These are phyloP conservation scores for Epicoccum sorghinum DNA, from an alignment of 2,329 filamentous ascomycete species.

Conservation along the genomic window DNA sequence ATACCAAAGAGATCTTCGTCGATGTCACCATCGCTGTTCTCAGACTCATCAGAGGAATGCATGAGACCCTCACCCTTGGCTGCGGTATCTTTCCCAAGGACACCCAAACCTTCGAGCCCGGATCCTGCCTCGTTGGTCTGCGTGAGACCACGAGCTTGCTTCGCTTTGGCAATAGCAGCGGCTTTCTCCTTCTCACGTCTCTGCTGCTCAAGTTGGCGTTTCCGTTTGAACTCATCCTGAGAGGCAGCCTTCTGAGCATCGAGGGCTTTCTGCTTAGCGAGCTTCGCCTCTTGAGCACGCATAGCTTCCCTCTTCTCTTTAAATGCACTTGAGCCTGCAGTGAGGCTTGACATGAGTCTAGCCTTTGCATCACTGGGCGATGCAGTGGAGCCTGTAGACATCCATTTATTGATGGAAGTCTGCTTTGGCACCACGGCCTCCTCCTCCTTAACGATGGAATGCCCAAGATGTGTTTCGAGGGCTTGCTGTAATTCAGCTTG, in stretches of 20 bases:
- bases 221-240: conserved; percentile 68
- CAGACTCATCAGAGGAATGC: conserved; percentile 75
- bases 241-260: conserved; percentile 36
- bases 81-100: conserved; percentile 79
- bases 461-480: conserved; percentile 60
- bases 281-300: conserved; percentile 29
- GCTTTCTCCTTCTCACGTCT: conserved; percentile 75
- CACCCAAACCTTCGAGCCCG: conserved; percentile 72
- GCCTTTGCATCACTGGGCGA: conserved; percentile 30
- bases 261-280: conserved; percentile 32
- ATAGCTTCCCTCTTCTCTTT: conserved; percentile 36
- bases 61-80: conserved; percentile 83
- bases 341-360: conserved; percentile 39
- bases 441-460: conserved; percentile 41
- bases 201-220: conserved; percentile 75
- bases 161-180: conserved; percentile 72
- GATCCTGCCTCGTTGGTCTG: conserved; percentile 78
- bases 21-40: conserved; percentile 63
- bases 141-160: conserved; percentile 59
- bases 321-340: conserved; percentile 35
- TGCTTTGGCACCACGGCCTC: conserved; percentile 48
- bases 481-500: conserved; percentile 78
- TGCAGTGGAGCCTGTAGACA: conserved; percentile 37
- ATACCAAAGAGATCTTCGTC: conserved; percentile 73
- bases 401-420: conserved; percentile 49